Base-by-base conservation (phyloP, 768 basidiomycete species). In the Trametes cubensis region DNA sequence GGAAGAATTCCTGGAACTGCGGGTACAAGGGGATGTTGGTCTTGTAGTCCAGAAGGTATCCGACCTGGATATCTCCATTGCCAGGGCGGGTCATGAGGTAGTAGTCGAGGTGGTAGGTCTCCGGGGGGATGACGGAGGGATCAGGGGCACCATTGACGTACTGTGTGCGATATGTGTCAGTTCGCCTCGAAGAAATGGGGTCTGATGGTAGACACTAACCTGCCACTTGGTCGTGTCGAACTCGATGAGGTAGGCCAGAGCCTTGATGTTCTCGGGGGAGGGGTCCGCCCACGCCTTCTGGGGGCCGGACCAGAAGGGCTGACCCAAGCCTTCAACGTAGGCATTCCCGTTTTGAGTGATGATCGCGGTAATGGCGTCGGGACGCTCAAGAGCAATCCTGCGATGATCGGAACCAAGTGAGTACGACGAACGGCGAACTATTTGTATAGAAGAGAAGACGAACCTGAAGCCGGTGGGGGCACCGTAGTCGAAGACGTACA, bases 401-500 rank as follows among this genome's bases (percentile, higher is more conserved):
- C 1, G 10, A 64, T 48, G 48, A 55, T 30, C 62, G 23, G 40
- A 39, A 45, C 25, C 18, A 40, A 6, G 50, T 50, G 2, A 18
- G 13, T 30, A 17, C 6, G 51, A 7, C 20, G 51, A 21, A 41
- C 34, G 11, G 6, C 10, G 34, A 11, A 34, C 6, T 6, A 34
- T 34, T 10, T 34, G 20, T 14, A 23, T 5, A 15, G 45, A 46
- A 20, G n/a, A 13, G 8, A 14, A n/a, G 45, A 42, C 70, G 28
- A 18, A 74, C 78, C 66, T 69, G 25, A 73, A 65, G 2, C 69
- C 73, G 17, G 70, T 73, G 3, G 77, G 77, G 11, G 77, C 76
- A 41, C 82, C 82, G 57, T 83, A 83, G 63, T 83, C 82, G 61
- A 83, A 83, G 38, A 80, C 73, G 66, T 83, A 83, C 6, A 81